These are phyloP conservation scores for Gynochthodes officinalis DNA, from an alignment of 257 asterid species.

Conservation along the genomic window DNA sequence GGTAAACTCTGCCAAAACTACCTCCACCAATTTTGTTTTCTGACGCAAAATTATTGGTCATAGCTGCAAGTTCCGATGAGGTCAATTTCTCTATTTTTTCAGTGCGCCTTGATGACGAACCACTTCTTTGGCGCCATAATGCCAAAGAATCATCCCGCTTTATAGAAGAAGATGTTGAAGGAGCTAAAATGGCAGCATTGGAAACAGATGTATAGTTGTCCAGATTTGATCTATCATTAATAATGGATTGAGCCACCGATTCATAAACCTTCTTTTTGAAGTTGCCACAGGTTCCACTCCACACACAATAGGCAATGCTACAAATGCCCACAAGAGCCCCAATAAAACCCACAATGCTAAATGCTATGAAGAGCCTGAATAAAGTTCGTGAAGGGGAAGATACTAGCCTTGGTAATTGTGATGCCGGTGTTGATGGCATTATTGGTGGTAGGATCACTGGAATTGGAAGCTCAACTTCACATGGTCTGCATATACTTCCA, in stretches of 20 bases:
- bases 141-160: not conserved
- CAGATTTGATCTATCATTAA: not conserved
- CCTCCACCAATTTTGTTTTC: constrained; percentile 21
- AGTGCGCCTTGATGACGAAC: constrained; percentile 15
- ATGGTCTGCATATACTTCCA: constrained; percentile 14
- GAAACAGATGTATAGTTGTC: not conserved
- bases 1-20: constrained; percentile 23
- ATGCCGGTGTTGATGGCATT: constrained; percentile 8
- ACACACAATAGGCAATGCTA: constrained; percentile 9
- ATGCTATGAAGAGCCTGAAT: not conserved
- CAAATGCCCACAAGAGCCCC: constrained; percentile 12
- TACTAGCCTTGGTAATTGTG: not conserved
- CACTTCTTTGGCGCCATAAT: constrained; percentile 12
- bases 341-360: constrained; percentile 8
- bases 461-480: constrained; percentile 19
- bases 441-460: constrained; percentile 11
- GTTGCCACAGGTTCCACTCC: constrained; percentile 5
- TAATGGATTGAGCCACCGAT: not conserved
- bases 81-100: constrained; percentile 12
- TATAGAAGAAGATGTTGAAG: constrained; percentile 7
- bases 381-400: not conserved
- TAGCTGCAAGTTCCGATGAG: constrained; percentile 15
- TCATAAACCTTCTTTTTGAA: not conserved
- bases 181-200: not conserved
- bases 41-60: constrained; percentile 11